Evolutionary conservation across 2,329 filamentous ascomycete species (phyloP).

Genomic region (Fusarium kyushuense): DNA sequence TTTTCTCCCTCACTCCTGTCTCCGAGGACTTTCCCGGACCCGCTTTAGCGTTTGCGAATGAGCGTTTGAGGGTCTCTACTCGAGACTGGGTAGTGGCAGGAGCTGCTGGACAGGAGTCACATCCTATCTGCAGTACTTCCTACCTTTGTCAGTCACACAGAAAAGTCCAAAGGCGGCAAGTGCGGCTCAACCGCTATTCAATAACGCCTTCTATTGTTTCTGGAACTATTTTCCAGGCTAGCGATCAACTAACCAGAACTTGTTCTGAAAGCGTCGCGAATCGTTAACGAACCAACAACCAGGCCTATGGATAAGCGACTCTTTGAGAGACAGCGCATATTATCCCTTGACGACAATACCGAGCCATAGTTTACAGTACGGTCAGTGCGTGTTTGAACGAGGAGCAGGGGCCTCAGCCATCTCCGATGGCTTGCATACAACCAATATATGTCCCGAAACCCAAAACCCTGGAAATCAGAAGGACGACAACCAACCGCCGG

Average conservation of each 20-base stretch:
- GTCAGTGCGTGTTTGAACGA: background rate
- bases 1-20: background rate
- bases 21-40: background rate
- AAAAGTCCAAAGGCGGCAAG: background rate
- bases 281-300: conserved; percentile 18
- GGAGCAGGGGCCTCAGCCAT: conserved; percentile 1
- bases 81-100: background rate
- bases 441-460: conserved; percentile 11
- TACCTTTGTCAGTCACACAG: conserved; percentile 3
- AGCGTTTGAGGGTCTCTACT: background rate
- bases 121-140: background rate
- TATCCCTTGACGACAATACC: background rate
- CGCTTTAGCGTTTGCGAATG: conserved; percentile 1
- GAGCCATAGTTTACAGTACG: background rate
- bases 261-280: background rate
- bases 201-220: conserved; percentile 15
- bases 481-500: conserved; percentile 5
- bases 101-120: background rate
- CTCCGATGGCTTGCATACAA: conserved; percentile 27
- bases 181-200: conserved; percentile 20
- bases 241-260: background rate
- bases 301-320: conserved; percentile 12
- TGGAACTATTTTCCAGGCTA: conserved; percentile 5
- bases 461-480: conserved; percentile 15
- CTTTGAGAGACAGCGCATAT: background rate